phyloP scores from a whole-genome alignment of 2,329 filamentous ascomycete genomes.

The Colletotrichum neosansevieriae region DNA sequence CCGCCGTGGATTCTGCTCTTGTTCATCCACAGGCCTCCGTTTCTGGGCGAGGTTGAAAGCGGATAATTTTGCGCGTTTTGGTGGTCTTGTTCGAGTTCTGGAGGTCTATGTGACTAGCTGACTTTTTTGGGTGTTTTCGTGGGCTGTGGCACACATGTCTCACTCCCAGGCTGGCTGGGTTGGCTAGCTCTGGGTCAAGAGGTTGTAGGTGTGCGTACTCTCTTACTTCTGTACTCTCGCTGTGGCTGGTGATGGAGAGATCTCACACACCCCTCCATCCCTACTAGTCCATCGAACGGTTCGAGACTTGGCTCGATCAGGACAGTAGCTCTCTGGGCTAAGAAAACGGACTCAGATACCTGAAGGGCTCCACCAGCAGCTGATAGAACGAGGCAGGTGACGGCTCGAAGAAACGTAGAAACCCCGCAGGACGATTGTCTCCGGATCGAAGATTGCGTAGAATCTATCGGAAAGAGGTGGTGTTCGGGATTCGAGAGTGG shows the following conservation, averaged over 20 bases:
- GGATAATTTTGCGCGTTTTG: neutral
- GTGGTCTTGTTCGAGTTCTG: conserved; percentile 16
- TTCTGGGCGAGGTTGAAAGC: neutral
- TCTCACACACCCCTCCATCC: conserved; percentile 33
- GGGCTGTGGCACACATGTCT: conserved; percentile 32
- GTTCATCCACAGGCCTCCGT: conserved; percentile 7
- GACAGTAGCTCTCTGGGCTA: conserved; percentile 15
- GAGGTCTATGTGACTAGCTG: conserved; percentile 28
- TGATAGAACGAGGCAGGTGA: conserved; percentile 27
- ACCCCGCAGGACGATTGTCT: conserved; percentile 19
- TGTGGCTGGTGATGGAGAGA: conserved; percentile 13
- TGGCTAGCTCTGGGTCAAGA: conserved; percentile 5
- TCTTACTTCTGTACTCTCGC: conserved; percentile 2
- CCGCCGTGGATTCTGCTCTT: conserved; percentile 11
- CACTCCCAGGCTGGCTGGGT: conserved; percentile 8
- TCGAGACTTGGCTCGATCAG: conserved; percentile 38
- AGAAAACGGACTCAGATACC: conserved; percentile 17
- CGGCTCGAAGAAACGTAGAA: conserved; percentile 19
- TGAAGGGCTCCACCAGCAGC: conserved; percentile 28
- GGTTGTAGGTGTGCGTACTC: conserved; percentile 8
- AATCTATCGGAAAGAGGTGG: neutral
- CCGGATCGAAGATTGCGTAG: conserved; percentile 3
- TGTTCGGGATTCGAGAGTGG: neutral
- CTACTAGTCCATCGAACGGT: conserved; percentile 35
- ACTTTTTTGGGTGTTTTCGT: conserved; percentile 8